Percentiles rank a stretch among this genome's conserved stretches.
phyloP scores from a whole-genome alignment of 805 yeast species.

The Sporopachydermia lactativora region DNA sequence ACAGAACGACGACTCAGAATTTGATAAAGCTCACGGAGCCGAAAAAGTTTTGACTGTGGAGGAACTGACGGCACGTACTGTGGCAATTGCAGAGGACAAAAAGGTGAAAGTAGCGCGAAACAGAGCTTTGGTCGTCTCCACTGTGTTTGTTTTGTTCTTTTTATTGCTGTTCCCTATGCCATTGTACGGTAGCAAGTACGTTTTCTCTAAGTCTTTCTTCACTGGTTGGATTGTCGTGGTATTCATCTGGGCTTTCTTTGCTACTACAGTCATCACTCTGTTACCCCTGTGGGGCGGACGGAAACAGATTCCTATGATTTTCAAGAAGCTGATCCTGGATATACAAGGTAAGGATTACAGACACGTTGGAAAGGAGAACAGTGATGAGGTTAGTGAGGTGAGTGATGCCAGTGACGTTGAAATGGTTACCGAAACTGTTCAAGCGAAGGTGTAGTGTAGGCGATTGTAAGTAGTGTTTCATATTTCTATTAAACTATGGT shows the following conservation, averaged over 20 bases:
- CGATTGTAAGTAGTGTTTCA: no score
- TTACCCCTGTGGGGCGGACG: slow-evolving; percentile 37
- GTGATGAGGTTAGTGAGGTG: no score
- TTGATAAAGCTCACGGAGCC: slow-evolving; percentile 19
- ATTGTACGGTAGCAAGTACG: slow-evolving; percentile 70
- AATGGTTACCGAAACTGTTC: no score
- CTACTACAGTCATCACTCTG: slow-evolving; percentile 32
- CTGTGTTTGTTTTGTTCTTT: slow-evolving; percentile 39
- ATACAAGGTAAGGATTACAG: not conserved
- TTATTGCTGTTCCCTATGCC: slow-evolving; percentile 89
- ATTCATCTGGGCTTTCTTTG: slow-evolving; percentile 67
- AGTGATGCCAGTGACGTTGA: no score
- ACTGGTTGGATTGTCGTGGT: slow-evolving; percentile 84
- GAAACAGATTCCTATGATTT: slow-evolving; percentile 12
- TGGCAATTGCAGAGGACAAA: not conserved
- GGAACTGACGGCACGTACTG: not conserved
- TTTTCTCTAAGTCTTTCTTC: slow-evolving; percentile 64
- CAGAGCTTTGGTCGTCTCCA: slow-evolving; percentile 3
- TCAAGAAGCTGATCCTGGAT: slow-evolving; percentile 1
- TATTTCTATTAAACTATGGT: no score
- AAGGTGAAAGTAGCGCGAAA: not conserved
- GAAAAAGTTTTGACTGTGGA: not conserved
- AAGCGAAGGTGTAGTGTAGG: no score
- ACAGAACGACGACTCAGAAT: slow-evolving; percentile 27
- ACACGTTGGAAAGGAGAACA: not conserved